Percentiles rank a stretch among this genome's conserved stretches.
Evolutionary conservation across 2,329 filamentous ascomycete species (phyloP).

Genomic region (Thielaviopsis ethacetica): DNA sequence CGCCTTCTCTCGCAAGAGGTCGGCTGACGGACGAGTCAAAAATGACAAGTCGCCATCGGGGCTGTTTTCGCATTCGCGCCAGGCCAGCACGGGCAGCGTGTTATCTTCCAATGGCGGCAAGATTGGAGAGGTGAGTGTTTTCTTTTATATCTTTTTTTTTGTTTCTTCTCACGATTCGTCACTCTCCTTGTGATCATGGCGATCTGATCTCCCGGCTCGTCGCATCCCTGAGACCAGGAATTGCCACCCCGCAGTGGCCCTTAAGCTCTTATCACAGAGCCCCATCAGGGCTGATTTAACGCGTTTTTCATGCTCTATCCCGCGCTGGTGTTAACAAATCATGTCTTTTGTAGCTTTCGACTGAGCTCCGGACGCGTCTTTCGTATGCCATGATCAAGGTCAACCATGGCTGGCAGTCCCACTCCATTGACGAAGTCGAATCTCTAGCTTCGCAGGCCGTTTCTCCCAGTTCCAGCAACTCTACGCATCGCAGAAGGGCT

Average conservation of each 20-base stretch:
- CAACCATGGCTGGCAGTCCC: slow-evolving; percentile 72
- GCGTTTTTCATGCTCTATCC: neutral
- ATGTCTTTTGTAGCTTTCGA: slow-evolving; percentile 42
- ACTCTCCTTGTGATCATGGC: neutral
- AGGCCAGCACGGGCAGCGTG: slow-evolving; percentile 45
- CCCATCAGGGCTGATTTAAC: neutral
- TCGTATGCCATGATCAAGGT: slow-evolving; percentile 92
- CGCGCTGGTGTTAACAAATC: neutral
- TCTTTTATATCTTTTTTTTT: neutral
- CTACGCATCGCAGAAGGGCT: slow-evolving; percentile 35
- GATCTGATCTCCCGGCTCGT: neutral
- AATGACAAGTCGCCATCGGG: slow-evolving; percentile 11
- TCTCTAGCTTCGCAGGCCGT: slow-evolving; percentile 51
- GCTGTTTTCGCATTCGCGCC: slow-evolving; percentile 44
- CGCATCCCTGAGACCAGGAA: neutral
- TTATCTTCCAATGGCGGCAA: slow-evolving; percentile 43
- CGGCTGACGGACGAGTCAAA: slow-evolving; percentile 53
- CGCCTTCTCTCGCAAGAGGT: slow-evolving; percentile 40
- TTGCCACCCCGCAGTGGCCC: neutral
- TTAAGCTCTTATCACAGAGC: neutral
- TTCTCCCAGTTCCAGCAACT: slow-evolving; percentile 44
- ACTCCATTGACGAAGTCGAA: slow-evolving; percentile 63
- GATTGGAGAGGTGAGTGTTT: slow-evolving; percentile 39
- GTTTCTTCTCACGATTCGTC: neutral
- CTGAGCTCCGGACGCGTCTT: slow-evolving; percentile 66